Evolutionary conservation across 1,284 basidiomycete genomes (phyloP).

Genomic region (Leccinum insolens): DNA sequence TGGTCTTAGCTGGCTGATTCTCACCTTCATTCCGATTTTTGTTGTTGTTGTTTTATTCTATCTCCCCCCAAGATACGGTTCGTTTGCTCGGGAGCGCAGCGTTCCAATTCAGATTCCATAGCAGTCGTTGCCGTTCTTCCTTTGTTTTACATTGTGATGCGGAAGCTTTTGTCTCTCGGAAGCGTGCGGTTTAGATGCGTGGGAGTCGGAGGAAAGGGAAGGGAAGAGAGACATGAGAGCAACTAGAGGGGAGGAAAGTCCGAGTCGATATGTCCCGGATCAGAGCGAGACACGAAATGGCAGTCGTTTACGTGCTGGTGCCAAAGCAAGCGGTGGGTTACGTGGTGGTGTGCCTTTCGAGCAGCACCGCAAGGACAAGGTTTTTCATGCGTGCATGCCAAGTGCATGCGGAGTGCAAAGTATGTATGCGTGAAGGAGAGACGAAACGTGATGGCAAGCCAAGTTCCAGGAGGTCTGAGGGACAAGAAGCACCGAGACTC

Average conservation of each 20-base stretch:
- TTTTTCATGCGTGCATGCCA: constrained; percentile 22
- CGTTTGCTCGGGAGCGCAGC: background rate
- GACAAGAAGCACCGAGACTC: background rate
- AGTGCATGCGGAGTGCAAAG: background rate
- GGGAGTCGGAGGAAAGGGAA: constrained; percentile 17
- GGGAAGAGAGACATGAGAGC: too few relatives aligned
- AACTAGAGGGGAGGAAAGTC: background rate
- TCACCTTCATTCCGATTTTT: constrained; percentile 24
- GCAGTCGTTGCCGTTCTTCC: background rate
- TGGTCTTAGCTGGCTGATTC: constrained; percentile 24
- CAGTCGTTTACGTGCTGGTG: background rate
- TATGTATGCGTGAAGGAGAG: background rate
- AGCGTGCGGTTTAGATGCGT: constrained; percentile 26
- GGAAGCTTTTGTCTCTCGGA: constrained; percentile 18
- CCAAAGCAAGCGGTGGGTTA: constrained; percentile 17
- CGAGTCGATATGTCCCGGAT: constrained; percentile 14
- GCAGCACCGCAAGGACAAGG: constrained; percentile 36
- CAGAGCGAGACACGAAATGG: constrained; percentile 10
- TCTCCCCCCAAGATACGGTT: background rate
- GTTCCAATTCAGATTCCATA: background rate
- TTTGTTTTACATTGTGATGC: constrained; percentile 1
- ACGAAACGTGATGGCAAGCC: constrained; percentile 3
- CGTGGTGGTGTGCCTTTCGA: constrained; percentile 21
- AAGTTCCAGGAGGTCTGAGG: background rate
- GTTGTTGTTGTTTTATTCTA: background rate